Percentiles rank a stretch among this genome's conserved stretches.
Conservation (phyloP, 2,329 filamentous ascomycete genomes). For the Venturia oleaginea region DNA sequence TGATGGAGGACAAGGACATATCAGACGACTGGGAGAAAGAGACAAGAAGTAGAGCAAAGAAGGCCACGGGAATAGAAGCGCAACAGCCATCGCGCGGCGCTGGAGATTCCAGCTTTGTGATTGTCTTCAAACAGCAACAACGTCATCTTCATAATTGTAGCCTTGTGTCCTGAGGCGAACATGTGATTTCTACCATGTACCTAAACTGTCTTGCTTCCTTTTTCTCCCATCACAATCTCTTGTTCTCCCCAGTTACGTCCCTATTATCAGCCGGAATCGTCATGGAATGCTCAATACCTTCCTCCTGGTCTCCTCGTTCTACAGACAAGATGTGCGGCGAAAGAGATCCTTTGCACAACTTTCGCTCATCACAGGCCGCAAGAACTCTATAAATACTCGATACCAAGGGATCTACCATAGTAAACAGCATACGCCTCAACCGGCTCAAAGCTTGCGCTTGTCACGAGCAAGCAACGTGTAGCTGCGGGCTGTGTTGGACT, state of each 20-base stretch:
- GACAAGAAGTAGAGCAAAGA: neutral
- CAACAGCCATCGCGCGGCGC: neutral
- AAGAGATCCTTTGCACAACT: neutral
- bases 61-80: neutral
- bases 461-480: neutral
- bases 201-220: neutral
- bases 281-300: too few relatives aligned
- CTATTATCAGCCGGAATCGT: neutral
- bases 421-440: neutral
- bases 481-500: neutral
- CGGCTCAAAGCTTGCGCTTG: neutral
- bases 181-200: too few relatives aligned
- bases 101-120: neutral
- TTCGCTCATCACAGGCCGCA: too few relatives aligned
- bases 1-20: neutral
- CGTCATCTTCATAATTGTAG: neutral
- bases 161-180: too few relatives aligned
- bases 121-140: neutral
- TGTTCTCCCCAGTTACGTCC: neutral
- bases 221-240: neutral
- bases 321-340: neutral
- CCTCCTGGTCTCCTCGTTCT: neutral
- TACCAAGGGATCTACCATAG: neutral
- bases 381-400: neutral
- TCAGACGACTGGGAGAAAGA: neutral